phyloP scores from a whole-genome alignment of 2,329 filamentous ascomycete genomes.

The Emericellopsis atlantica region DNA sequence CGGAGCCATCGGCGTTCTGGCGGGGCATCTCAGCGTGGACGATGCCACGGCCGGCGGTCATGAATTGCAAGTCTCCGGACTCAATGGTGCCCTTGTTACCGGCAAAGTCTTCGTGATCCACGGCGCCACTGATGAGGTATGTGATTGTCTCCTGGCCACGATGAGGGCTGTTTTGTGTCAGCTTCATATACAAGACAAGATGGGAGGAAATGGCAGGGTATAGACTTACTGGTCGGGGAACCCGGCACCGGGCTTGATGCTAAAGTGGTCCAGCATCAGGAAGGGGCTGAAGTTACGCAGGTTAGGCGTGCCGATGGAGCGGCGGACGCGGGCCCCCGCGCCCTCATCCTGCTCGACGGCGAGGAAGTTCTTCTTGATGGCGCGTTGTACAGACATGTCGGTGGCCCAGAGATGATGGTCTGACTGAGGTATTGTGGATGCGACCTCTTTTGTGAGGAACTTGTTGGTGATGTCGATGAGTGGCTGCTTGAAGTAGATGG shows the following conservation, averaged over 20 bases:
- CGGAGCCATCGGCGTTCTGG: slow-evolving; percentile 59
- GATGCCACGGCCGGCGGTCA: slow-evolving; percentile 87
- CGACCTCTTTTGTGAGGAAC: slow-evolving; percentile 1
- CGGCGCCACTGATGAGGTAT: slow-evolving; percentile 72
- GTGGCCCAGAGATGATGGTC: slow-evolving; percentile 5
- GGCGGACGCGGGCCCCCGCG: slow-evolving; percentile 73
- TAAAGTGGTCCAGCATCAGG: slow-evolving; percentile 93
- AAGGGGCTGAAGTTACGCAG: slow-evolving; percentile 85
- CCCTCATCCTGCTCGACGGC: slow-evolving; percentile 82
- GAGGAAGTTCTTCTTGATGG: slow-evolving; percentile 72
- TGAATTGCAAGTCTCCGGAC: slow-evolving; percentile 89
- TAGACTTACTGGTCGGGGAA: slow-evolving; percentile 66
- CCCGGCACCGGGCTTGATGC: slow-evolving; percentile 64
- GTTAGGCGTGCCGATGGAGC: slow-evolving; percentile 74
- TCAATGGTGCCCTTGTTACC: slow-evolving; percentile 75
- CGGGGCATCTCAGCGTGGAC: slow-evolving; percentile 94
- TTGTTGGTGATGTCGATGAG: slow-evolving; percentile 8
- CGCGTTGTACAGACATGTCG: slow-evolving; percentile 56
- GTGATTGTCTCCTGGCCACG: slow-evolving; percentile 82
- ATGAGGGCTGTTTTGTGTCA: slow-evolving; percentile 28
- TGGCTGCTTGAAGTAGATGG: slow-evolving; percentile 13
- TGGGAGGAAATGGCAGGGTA: neutral
- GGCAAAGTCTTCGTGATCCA: slow-evolving; percentile 88
- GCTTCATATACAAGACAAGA: neutral
- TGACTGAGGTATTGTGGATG: slow-evolving; percentile 1